A percentile compares a stretch with the other conserved stretches of the same genome.
phyloP scores from a whole-genome alignment of 176 grass and related monocot genomes.

The Rhynchospora pubera region DNA sequence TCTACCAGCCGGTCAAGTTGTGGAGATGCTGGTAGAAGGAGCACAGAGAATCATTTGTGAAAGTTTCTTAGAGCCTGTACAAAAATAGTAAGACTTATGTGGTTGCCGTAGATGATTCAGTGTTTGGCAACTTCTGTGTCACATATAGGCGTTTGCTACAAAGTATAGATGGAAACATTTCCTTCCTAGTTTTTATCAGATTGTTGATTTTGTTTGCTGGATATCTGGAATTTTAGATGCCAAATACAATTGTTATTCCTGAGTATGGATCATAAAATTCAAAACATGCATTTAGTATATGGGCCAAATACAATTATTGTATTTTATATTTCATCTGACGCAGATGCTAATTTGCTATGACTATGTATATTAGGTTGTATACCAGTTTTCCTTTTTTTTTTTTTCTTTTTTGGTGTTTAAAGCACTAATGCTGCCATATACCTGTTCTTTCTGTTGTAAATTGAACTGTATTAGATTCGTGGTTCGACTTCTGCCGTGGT shows the following conservation, averaged over 20 bases:
- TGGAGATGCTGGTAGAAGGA: conserved; percentile 53
- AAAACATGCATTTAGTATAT: neutral
- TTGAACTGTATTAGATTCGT: neutral
- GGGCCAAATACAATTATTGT: too few relatives aligned
- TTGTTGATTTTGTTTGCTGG: neutral
- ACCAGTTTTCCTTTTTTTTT: neutral
- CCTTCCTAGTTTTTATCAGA: neutral
- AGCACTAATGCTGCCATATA: too few relatives aligned
- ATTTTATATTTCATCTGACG: neutral
- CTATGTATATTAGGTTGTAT: neutral
- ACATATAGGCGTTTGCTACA: neutral
- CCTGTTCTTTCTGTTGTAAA: neutral
- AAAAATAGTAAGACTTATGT: neutral
- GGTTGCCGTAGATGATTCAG: neutral
- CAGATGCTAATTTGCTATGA: neutral
- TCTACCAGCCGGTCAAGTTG: conserved; percentile 57
- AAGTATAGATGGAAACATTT: neutral
- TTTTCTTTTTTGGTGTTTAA: too few relatives aligned
- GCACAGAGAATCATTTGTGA: conserved; percentile 43
- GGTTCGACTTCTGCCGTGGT: neutral
- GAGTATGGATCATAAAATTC: neutral
- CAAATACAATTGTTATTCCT: neutral
- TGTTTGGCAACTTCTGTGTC: neutral
- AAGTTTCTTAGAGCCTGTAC: neutral
- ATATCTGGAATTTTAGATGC: neutral